These are phyloP conservation scores for Letharia lupina DNA, from an alignment of 495 filamentous ascomycete species.

Conservation along the genomic window DNA sequence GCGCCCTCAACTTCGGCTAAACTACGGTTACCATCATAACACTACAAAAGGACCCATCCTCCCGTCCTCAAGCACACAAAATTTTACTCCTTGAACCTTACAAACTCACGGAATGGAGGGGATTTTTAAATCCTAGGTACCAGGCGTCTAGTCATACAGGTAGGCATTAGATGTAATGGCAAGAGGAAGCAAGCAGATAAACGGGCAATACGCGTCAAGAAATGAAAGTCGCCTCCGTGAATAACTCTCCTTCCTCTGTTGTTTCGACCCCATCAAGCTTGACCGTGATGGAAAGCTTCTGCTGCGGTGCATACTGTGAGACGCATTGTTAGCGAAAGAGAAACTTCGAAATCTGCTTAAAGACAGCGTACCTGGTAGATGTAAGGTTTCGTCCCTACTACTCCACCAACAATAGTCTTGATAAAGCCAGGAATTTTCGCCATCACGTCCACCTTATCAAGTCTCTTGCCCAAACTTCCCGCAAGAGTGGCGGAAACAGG, in stretches of 20 bases:
- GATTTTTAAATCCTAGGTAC: neutral
- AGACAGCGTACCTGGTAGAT: conserved; percentile 74
- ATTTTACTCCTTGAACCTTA: neutral
- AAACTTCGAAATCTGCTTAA: conserved; percentile 3
- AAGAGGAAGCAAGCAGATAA: neutral
- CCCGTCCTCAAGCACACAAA: neutral
- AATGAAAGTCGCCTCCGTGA: conserved; percentile 89
- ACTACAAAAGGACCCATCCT: too few species aligned
- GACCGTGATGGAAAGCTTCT: conserved; percentile 63
- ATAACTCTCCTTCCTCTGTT: conserved; percentile 66
- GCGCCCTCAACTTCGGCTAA: neutral
- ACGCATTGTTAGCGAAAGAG: neutral
- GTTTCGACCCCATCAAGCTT: conserved; percentile 72
- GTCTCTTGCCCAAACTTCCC: conserved; percentile 55
- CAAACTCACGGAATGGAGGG: too few species aligned
- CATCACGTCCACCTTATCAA: conserved; percentile 93
- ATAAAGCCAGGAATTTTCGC: conserved; percentile 90
- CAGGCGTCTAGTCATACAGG: conserved; percentile 13
- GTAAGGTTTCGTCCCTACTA: conserved; percentile 87
- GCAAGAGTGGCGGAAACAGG: conserved; percentile 58
- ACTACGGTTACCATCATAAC: neutral
- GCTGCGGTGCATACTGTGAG: conserved; percentile 53
- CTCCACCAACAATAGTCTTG: conserved; percentile 79
- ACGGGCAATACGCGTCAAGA: conserved; percentile 36
- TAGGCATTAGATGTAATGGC: neutral